Evolutionary conservation across 2,329 filamentous ascomycete species (phyloP).

Genomic region (Waltergamsia citrina): DNA sequence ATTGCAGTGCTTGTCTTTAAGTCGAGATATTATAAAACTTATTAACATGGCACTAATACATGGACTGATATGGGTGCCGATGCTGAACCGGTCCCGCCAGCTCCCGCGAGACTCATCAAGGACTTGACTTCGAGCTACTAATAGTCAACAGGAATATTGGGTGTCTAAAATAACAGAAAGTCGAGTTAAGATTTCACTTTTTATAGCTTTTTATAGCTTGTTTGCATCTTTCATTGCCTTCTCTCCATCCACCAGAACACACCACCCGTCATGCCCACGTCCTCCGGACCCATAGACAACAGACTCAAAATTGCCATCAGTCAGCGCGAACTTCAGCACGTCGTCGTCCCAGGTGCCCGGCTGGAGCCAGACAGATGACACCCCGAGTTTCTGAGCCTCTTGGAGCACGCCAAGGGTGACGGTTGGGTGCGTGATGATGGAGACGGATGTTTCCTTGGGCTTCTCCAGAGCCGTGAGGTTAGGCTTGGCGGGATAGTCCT

Average conservation of each 20-base stretch:
- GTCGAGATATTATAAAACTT: too few species aligned
- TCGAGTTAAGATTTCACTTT: background rate
- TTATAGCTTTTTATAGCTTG: conserved; percentile 28
- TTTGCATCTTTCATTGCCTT: conserved; percentile 46
- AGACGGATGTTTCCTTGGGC: conserved; percentile 65
- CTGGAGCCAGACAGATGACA: conserved; percentile 79
- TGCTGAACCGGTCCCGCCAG: too few species aligned
- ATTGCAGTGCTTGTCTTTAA: too few species aligned
- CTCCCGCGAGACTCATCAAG: too few species aligned
- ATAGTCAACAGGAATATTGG: too few species aligned
- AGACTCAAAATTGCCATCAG: conserved; percentile 52
- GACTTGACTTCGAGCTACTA: too few species aligned
- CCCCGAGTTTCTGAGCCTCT: conserved; percentile 65
- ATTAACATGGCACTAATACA: too few species aligned
- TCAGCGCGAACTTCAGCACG: conserved; percentile 59
- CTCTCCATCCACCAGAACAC: conserved; percentile 78
- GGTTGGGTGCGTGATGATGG: conserved; percentile 77
- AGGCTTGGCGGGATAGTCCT: conserved; percentile 53
- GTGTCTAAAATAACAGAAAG: too few species aligned
- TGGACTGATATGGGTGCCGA: too few species aligned
- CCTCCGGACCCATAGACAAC: conserved; percentile 60
- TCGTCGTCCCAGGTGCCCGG: conserved; percentile 79
- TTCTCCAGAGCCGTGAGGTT: conserved; percentile 56
- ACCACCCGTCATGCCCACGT: conserved; percentile 68
- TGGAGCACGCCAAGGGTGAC: conserved; percentile 66